Conservation (phyloP, 345 rosid species). For the Corchorus olitorius region DNA sequence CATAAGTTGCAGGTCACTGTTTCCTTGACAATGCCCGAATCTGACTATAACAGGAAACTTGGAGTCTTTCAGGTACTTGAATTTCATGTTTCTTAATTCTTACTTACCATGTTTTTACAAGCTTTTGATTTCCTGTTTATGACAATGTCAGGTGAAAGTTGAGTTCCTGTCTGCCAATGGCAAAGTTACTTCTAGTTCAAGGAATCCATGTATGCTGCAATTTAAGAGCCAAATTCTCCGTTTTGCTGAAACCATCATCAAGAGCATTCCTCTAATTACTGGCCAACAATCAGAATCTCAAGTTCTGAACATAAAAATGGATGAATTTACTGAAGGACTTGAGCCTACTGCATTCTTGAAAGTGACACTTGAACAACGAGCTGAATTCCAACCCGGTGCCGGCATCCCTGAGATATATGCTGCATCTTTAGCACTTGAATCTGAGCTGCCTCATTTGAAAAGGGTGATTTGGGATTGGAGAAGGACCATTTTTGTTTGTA, state of each 20-base stretch:
- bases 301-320: conserved; percentile 30
- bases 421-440: conserved; percentile 33
- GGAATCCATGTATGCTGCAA: conserved; percentile 34
- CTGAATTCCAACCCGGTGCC: conserved; percentile 32
- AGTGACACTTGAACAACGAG: conserved; percentile 36
- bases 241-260: conserved; percentile 22
- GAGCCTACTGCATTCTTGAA: conserved; percentile 32
- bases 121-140: neutral
- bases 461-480: conserved; percentile 26
- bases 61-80: conserved; percentile 40
- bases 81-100: neutral
- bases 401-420: conserved; percentile 43
- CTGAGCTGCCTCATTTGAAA: conserved; percentile 20
- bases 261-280: conserved; percentile 28
- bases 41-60: conserved; percentile 38
- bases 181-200: conserved; percentile 32
- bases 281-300: conserved; percentile 37
- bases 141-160: conserved; percentile 29
- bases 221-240: conserved; percentile 39
- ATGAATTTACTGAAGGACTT: conserved; percentile 27
- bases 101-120: neutral
- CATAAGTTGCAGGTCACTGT: conserved; percentile 35
- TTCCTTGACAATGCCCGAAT: conserved; percentile 35
- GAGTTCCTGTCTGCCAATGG: conserved; percentile 35
- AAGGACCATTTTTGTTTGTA: conserved; percentile 16